These are phyloP conservation scores for Miscanthus sacchariflorus DNA, from an alignment of 202 grass and related monocot species.

Conservation along the genomic window DNA sequence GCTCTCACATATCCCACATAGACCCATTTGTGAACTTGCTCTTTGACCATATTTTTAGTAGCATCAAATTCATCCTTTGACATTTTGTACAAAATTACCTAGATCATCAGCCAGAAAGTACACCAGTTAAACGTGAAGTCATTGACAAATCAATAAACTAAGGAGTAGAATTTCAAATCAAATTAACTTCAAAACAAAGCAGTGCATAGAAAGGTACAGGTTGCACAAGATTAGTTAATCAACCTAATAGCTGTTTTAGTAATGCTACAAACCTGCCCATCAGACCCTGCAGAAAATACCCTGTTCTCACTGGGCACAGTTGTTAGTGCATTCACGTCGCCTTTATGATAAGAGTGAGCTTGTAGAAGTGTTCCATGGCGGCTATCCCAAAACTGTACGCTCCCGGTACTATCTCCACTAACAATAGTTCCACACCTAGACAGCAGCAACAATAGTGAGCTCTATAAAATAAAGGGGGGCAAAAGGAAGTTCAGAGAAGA, in stretches of 20 bases:
- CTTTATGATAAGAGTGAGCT: too few relatives aligned
- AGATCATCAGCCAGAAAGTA: slow-evolving; percentile 38
- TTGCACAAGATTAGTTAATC: slow-evolving; percentile 46
- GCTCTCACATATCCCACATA: slow-evolving; percentile 81
- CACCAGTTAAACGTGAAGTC: neutral
- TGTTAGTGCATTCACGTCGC: slow-evolving; percentile 58
- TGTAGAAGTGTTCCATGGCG: too few relatives aligned
- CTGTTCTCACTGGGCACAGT: slow-evolving; percentile 82
- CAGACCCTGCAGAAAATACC: slow-evolving; percentile 95
- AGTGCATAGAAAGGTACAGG: neutral
- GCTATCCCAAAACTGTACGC: too few relatives aligned
- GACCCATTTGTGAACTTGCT: slow-evolving; percentile 70
- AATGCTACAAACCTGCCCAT: slow-evolving; percentile 90
- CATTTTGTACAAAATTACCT: slow-evolving; percentile 95
- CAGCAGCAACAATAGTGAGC: too few relatives aligned
- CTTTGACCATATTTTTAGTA: slow-evolving; percentile 50
- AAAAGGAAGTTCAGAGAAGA: too few relatives aligned
- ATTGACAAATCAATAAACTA: neutral
- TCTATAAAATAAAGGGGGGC: too few relatives aligned
- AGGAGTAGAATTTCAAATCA: neutral
- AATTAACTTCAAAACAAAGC: slow-evolving; percentile 1
- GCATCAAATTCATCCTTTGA: slow-evolving; percentile 46
- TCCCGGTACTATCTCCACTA: too few relatives aligned
- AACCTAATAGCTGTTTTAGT: slow-evolving; percentile 49
- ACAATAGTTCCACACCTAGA: too few relatives aligned